Base-by-base conservation (phyloP, 2,329 filamentous ascomycete species). In the Allantophomopsis cytisporea region DNA sequence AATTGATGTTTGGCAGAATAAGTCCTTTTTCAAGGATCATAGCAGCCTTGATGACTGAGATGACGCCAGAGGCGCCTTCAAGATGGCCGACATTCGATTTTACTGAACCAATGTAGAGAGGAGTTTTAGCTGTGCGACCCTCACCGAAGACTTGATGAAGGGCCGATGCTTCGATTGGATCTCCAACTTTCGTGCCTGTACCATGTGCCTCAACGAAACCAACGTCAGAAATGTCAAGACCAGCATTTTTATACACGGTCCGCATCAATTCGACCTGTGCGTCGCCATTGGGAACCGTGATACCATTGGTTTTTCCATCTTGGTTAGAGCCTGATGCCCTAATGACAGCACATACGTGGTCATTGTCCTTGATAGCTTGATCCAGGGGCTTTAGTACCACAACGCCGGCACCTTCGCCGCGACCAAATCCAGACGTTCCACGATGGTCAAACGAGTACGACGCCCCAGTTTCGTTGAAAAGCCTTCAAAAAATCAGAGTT, bases 381-480 rank as follows among this genome's bases (percentile, higher is more conserved):
- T 50, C 43, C 1, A 68, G 40, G 0, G 52, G 57, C 43, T 68
- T 67, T 10, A 69, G 39, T 0, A 67, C 38, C 5, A 68, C 31
- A 34, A 53, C 48, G 2, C 52, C 61, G 12, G 60, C 50, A 1
- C 75, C 65, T 44, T 69, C 65, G 2, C 63, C 64, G 12, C 63
- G 54, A 0, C 51, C 58, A 38, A 66, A 68, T 2, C 65, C 65
- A 35, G 61, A 54, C 40, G 74, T 69, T 1, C 59, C 64, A 11
- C 53, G 48, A 11, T 55, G 44, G 41, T 66, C 64, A 36, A 59
- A 61, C 3, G 48, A 52, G 16, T 55, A 44, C 21, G 51, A 59
- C 16, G 39, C 45, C 7, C 36, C 36, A 11, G 18, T 31, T 3
- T 38, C 36, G 10, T 17, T 18, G 13, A 36, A 36, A 7, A 36